Conservation (phyloP, 2,329 filamentous ascomycete species). For the Colletotrichum echinochloae region DNA sequence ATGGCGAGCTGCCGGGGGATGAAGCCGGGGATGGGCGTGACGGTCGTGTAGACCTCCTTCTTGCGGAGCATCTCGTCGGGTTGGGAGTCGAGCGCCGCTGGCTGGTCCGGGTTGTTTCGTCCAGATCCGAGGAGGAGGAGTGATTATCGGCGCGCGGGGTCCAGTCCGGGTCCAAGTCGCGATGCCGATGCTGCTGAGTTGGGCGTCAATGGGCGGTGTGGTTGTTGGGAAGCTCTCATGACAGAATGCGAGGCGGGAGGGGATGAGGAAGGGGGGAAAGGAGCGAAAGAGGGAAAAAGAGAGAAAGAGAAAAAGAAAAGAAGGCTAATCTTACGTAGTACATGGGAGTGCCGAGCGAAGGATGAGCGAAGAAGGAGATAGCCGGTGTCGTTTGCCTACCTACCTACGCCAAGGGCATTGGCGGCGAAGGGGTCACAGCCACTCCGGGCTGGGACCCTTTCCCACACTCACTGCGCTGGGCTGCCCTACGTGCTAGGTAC, state of each 20-base stretch:
- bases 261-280: neutral
- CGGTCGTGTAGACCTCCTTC: slow-evolving; percentile 74
- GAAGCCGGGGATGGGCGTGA: slow-evolving; percentile 77
- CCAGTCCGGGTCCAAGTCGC: neutral
- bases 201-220: slow-evolving; percentile 15
- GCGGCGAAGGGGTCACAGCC: slow-evolving; percentile 30
- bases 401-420: neutral
- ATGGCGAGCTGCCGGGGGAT: slow-evolving; percentile 79
- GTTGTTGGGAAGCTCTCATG: neutral
- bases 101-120: neutral
- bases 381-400: neutral
- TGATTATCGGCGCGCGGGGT: neutral
- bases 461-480: neutral
- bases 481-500: no score
- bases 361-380: neutral
- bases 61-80: slow-evolving; percentile 65
- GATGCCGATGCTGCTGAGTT: neutral
- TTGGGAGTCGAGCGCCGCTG: neutral
- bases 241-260: neutral
- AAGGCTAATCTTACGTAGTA: slow-evolving; percentile 5
- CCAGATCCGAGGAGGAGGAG: neutral
- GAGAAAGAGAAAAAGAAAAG: neutral
- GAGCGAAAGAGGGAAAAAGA: neutral
- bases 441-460: slow-evolving; percentile 24
- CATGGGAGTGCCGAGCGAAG: slow-evolving; percentile 13